Evolutionary conservation across 139 green algal genomes (phyloP).

Genomic region (Asterochloris sp.): DNA sequence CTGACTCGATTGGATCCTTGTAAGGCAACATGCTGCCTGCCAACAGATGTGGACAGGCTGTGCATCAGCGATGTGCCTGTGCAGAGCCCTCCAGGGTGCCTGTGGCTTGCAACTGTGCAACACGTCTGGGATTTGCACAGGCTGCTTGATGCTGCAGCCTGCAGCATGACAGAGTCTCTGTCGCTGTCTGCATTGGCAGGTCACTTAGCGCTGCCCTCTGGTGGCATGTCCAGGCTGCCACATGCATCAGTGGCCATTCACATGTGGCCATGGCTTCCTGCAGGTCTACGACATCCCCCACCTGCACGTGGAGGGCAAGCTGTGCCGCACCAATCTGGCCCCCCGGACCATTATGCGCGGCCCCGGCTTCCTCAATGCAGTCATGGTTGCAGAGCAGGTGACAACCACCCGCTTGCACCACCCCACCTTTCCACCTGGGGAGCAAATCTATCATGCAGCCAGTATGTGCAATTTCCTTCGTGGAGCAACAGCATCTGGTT

Average conservation of each 20-base stretch:
- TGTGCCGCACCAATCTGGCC: conserved; percentile 28
- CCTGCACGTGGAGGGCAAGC: conserved; percentile 18
- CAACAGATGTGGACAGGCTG: too few relatives aligned
- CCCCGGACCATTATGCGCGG: conserved; percentile 37
- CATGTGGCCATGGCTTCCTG: neutral
- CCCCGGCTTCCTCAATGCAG: conserved; percentile 34
- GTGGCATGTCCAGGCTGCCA: neutral
- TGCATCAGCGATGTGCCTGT: too few relatives aligned
- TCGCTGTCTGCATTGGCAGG: too few relatives aligned
- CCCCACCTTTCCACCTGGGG: neutral
- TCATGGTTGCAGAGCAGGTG: conserved; percentile 38
- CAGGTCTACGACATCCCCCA: conserved; percentile 33
- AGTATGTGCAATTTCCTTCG: neutral
- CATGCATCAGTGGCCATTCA: neutral
- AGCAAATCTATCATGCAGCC: neutral
- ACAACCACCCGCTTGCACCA: neutral
- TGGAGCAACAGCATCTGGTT: neutral
- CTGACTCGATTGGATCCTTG: too few relatives aligned
- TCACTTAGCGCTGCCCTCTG: too few relatives aligned
- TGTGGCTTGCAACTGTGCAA: too few relatives aligned
- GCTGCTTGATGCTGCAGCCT: too few relatives aligned
- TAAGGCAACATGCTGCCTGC: too few relatives aligned
- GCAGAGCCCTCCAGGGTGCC: too few relatives aligned
- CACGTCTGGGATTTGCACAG: too few relatives aligned
- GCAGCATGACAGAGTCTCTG: too few relatives aligned